Conservation (phyloP, 148 eudicot genomes). For the Heliosperma pusillum region DNA sequence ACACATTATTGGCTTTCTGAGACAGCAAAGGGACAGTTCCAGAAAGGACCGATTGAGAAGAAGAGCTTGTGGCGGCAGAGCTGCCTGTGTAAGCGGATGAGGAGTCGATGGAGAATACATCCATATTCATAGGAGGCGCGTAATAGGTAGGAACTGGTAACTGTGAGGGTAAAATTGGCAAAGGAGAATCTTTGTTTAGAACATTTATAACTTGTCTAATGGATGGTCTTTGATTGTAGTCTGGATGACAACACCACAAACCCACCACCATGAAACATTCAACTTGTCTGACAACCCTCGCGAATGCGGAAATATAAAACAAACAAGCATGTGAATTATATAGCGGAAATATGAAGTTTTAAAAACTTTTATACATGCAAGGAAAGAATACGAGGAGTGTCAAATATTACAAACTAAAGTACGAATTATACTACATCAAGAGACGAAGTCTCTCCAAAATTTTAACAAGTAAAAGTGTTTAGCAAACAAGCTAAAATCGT, state of each 20-base stretch:
- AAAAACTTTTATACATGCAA: too few species aligned
- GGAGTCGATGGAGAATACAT: not conserved
- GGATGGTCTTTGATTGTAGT: slow-evolving; percentile 38
- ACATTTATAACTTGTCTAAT: slow-evolving; percentile 43
- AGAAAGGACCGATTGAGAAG: slow-evolving; percentile 5
- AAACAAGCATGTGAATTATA: too few species aligned
- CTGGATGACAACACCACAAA: slow-evolving; percentile 62
- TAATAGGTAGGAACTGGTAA: slow-evolving; percentile 29
- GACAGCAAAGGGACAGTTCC: slow-evolving; percentile 10
- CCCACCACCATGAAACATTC: slow-evolving; percentile 47
- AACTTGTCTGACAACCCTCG: too few species aligned
- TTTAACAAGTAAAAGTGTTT: too few species aligned
- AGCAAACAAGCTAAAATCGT: too few species aligned
- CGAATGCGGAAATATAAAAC: too few species aligned
- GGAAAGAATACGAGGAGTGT: too few species aligned
- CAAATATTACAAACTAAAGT: too few species aligned
- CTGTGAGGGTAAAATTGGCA: slow-evolving; percentile 28
- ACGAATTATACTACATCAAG: too few species aligned
- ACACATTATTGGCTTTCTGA: not conserved
- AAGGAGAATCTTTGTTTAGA: slow-evolving; percentile 37
- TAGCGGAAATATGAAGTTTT: too few species aligned
- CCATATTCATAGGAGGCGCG: slow-evolving; percentile 14
- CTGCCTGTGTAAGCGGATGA: slow-evolving; percentile 12
- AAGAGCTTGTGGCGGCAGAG: not conserved
- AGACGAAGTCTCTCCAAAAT: too few species aligned